Percentiles rank a stretch among this genome's conserved stretches.
phyloP scores from a whole-genome alignment of 768 basidiomycete species.

The Psilocybe tampanensis region DNA sequence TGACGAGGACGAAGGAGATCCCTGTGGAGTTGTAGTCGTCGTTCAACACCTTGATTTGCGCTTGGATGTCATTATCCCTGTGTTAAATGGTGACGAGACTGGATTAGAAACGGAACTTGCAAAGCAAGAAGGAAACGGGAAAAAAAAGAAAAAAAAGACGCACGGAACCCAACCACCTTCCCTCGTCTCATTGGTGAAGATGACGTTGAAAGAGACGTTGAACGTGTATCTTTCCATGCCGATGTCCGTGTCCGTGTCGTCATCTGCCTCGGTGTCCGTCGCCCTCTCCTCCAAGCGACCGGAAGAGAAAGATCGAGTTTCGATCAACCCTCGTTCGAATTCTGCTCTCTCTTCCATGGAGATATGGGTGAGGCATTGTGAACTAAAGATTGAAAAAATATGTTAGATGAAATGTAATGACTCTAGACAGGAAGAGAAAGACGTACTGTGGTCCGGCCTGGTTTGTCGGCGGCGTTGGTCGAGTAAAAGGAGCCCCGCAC shows the following conservation, averaged over 20 bases:
- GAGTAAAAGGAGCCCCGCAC: neutral
- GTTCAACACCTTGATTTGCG: conserved; percentile 42
- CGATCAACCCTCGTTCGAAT: neutral
- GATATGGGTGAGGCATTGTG: conserved; percentile 6
- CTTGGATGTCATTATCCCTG: conserved; percentile 29
- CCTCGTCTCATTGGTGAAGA: conserved; percentile 27
- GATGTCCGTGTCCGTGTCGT: no score
- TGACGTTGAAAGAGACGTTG: conserved; percentile 32
- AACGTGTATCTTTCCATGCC: conserved; percentile 14
- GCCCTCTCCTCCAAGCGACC: neutral
- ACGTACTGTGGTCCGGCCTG: conserved; percentile 4
- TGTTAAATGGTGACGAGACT: no score
- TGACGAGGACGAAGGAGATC: conserved; percentile 34
- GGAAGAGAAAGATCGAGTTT: neutral
- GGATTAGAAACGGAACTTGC: neutral
- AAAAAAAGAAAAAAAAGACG: conserved; percentile 16
- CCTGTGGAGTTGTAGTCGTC: conserved; percentile 33
- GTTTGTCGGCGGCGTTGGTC: neutral
- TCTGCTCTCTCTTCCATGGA: neutral
- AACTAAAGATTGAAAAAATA: neutral
- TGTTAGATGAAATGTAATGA: neutral
- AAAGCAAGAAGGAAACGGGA: no score
- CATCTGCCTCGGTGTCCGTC: no score
- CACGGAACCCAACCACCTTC: conserved; percentile 41
- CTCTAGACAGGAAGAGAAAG: neutral